A percentile compares a stretch with the other conserved stretches of the same genome.
Evolutionary conservation across 2,329 filamentous ascomycete species (phyloP).

Genomic region (Myotisia sp.): DNA sequence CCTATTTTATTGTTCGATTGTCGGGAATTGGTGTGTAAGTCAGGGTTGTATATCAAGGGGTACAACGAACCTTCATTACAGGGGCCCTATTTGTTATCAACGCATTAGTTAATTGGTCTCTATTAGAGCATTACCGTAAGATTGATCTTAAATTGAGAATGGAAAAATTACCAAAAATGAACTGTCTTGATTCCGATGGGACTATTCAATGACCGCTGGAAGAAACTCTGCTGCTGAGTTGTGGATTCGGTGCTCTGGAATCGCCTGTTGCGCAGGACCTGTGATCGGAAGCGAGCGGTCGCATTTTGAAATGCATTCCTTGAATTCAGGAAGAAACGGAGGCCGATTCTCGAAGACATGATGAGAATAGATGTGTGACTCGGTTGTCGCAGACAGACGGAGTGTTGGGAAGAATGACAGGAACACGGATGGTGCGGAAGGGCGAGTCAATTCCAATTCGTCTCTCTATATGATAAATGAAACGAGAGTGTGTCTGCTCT

Average conservation of each 20-base stretch:
- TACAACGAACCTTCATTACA: slow-evolving; percentile 59
- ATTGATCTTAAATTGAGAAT: too few species aligned
- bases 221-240: slow-evolving; percentile 35
- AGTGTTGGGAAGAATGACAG: background rate
- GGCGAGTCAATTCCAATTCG: too few species aligned
- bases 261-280: slow-evolving; percentile 41
- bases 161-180: slow-evolving; percentile 67
- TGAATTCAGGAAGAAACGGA: slow-evolving; percentile 42
- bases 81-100: slow-evolving; percentile 66
- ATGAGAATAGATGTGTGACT: slow-evolving; percentile 12
- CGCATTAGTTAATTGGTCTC: too few species aligned
- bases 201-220: slow-evolving; percentile 72
- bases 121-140: too few species aligned
- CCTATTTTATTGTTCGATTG: background rate
- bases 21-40: background rate
- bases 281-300: slow-evolving; percentile 42
- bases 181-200: slow-evolving; percentile 80
- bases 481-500: too few species aligned
- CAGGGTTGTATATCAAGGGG: background rate
- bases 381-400: background rate
- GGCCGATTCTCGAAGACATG: slow-evolving; percentile 44
- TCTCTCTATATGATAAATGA: too few species aligned
- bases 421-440: too few species aligned
- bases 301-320: slow-evolving; percentile 37
- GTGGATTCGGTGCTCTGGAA: slow-evolving; percentile 55